phyloP scores from a whole-genome alignment of 192 early-diverging fungal genomes.

The Coemansia sp. region DNA sequence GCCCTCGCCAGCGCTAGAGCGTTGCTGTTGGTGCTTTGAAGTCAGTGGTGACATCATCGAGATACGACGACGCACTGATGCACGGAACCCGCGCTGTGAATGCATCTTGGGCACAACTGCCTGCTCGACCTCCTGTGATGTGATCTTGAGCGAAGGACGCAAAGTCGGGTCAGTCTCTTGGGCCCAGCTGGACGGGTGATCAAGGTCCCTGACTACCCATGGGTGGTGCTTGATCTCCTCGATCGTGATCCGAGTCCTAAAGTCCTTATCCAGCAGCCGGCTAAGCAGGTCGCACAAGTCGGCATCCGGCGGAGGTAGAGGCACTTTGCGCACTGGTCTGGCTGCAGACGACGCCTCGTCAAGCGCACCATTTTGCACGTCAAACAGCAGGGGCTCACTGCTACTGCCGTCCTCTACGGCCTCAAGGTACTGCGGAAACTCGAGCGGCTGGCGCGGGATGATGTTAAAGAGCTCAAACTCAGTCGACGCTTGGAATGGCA shows the following conservation, averaged over 20 bases:
- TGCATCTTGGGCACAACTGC: constrained; percentile 54
- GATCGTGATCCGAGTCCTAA: constrained; percentile 78
- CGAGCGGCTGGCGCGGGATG: constrained; percentile 74
- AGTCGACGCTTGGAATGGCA: constrained; percentile 91
- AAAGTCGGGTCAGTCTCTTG: constrained; percentile 74
- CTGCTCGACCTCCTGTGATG: constrained; percentile 76
- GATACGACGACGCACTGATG: constrained; percentile 45
- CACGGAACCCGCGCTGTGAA: constrained; percentile 42
- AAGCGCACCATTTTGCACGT: neutral
- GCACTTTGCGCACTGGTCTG: constrained; percentile 3
- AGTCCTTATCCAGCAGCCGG: constrained; percentile 86
- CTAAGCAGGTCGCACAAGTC: constrained; percentile 74
- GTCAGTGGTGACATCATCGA: constrained; percentile 46
- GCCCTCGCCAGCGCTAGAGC: neutral
- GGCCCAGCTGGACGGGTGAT: constrained; percentile 70
- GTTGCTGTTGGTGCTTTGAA: constrained; percentile 11
- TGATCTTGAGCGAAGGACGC: constrained; percentile 72
- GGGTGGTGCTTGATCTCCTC: constrained; percentile 91
- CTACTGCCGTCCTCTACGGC: constrained; percentile 12
- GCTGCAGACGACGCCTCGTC: constrained; percentile 3
- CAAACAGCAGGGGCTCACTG: constrained; percentile 13
- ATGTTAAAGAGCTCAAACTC: constrained; percentile 97
- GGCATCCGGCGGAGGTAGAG: constrained; percentile 55
- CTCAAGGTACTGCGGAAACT: constrained; percentile 54
- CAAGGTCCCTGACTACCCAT: constrained; percentile 83